Evolutionary conservation across 768 basidiomycete genomes (phyloP).

Genomic region (Lactarius akahatsu): DNA sequence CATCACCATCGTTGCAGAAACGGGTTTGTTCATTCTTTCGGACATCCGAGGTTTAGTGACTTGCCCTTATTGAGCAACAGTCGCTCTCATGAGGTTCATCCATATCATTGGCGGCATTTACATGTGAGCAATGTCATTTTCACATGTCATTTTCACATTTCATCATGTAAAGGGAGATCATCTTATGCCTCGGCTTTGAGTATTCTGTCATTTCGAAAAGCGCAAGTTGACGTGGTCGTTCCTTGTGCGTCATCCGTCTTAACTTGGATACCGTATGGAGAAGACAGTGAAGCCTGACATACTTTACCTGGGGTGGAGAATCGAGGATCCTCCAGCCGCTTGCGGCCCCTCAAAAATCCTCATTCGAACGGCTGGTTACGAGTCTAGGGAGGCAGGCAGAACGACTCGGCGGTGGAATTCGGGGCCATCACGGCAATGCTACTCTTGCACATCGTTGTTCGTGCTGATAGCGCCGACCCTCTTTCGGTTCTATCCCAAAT

Average conservation of each 20-base stretch:
- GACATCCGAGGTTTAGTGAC: background rate
- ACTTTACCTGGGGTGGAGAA: too few relatives aligned
- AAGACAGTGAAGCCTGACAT: too few relatives aligned
- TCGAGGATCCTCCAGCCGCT: too few relatives aligned
- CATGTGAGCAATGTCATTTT: constrained; percentile 15
- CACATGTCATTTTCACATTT: background rate
- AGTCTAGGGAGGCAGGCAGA: too few relatives aligned
- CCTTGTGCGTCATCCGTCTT: constrained; percentile 9
- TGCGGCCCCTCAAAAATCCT: too few relatives aligned
- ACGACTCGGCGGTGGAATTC: too few relatives aligned
- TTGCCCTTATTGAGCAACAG: background rate
- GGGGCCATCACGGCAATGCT: too few relatives aligned
- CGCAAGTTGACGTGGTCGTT: constrained; percentile 21
- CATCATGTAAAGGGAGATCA: constrained; percentile 4
- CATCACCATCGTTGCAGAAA: background rate
- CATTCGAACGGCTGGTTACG: too few relatives aligned
- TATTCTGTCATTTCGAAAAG: constrained; percentile 12
- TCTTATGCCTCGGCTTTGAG: constrained; percentile 17
- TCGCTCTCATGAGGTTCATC: constrained; percentile 10
- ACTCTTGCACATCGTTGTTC: too few relatives aligned
- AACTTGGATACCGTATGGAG: background rate
- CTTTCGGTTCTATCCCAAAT: too few relatives aligned
- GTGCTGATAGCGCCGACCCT: too few relatives aligned
- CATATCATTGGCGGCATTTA: constrained; percentile 21
- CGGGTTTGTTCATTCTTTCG: background rate